Conservation (phyloP, 495 filamentous ascomycete genomes). For the Immersiella caudata region DNA sequence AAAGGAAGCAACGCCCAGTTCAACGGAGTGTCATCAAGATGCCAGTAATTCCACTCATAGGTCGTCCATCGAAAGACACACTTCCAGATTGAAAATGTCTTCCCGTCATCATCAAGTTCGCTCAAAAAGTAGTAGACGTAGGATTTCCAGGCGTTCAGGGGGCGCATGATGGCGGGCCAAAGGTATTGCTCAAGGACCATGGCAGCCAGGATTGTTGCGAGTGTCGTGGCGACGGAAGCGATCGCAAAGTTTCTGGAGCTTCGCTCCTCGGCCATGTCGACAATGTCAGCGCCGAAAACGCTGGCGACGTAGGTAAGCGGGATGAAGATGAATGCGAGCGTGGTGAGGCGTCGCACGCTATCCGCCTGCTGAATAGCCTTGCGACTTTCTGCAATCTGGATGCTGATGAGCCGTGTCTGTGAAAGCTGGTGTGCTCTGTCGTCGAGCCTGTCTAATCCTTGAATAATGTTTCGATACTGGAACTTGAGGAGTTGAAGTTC, state of each 20-base stretch:
- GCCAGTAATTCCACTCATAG: neutral
- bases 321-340: conserved; percentile 1
- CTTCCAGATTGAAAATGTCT: neutral
- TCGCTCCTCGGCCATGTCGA: neutral
- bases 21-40: neutral
- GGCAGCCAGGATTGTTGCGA: neutral
- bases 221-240: neutral
- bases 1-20: neutral
- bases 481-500: neutral
- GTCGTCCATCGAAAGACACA: neutral
- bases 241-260: neutral
- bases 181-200: neutral
- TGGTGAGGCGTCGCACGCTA: conserved; percentile 1
- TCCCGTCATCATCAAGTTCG: neutral
- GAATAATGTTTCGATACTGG: neutral
- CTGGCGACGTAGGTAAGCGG: conserved; percentile 1
- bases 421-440: neutral
- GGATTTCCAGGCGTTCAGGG: neutral
- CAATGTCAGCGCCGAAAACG: neutral
- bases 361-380: conserved; percentile 1
- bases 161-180: neutral
- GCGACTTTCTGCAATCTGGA: neutral
- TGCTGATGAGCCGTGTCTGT: neutral
- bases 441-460: neutral
- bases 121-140: neutral